Percentiles rank a stretch among this genome's conserved stretches.
phyloP scores from a whole-genome alignment of 176 grass and related monocot species.

The Juncus inflexus region DNA sequence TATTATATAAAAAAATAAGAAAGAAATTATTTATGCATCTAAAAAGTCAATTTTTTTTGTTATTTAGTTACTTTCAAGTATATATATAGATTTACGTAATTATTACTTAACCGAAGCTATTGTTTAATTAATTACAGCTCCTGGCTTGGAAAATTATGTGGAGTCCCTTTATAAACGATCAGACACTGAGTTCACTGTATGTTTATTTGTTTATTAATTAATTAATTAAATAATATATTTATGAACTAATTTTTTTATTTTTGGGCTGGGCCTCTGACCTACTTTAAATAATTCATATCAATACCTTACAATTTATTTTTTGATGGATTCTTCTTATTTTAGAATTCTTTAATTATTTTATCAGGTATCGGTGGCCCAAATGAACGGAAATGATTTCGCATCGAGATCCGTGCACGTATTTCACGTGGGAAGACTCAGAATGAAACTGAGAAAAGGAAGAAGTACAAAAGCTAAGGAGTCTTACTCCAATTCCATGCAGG shows the following conservation, averaged over 20 bases:
- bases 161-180: constrained; percentile 56
- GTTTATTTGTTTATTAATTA: constrained; percentile 22
- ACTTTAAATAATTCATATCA: no score
- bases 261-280: not conserved
- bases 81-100: no score
- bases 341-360: constrained; percentile 24
- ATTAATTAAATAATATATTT: not conserved
- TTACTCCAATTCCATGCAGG: constrained; percentile 84
- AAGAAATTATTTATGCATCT: no score
- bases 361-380: constrained; percentile 78
- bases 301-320: no score
- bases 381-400: constrained; percentile 68
- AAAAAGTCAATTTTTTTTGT: no score
- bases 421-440: constrained; percentile 75
- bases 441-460: constrained; percentile 82
- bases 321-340: constrained; percentile 1
- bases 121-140: constrained; percentile 61
- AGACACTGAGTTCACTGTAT: constrained; percentile 86
- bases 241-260: constrained; percentile 5
- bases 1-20: not conserved
- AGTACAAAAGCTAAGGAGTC: constrained; percentile 87
- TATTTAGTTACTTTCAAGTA: no score
- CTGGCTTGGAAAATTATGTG: constrained; percentile 70
- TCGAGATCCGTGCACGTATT: constrained; percentile 73
- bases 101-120: not conserved